Percentiles rank a stretch among this genome's conserved stretches.
Conservation (phyloP, 768 basidiomycete genomes). For the Leccinellum luteum region DNA sequence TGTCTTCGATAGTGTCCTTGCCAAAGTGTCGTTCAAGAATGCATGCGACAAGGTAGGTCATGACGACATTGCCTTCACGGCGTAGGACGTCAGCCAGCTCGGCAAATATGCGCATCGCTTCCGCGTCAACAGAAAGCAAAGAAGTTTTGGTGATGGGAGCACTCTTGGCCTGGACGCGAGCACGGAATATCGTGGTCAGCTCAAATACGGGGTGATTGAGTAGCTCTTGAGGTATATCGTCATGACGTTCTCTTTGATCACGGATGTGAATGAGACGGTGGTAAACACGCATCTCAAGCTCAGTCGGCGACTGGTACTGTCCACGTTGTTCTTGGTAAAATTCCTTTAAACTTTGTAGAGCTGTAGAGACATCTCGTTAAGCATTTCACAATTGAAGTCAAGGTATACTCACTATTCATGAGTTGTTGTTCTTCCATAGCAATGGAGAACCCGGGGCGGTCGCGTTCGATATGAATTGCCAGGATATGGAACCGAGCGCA, state of each 20-base stretch:
- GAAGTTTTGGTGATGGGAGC: constrained; percentile 72
- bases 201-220: constrained; percentile 74
- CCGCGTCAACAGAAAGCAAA: constrained; percentile 55
- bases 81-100: constrained; percentile 61
- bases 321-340: constrained; percentile 84
- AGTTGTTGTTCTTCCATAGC: constrained; percentile 84
- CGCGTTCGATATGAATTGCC: constrained; percentile 65
- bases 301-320: constrained; percentile 69
- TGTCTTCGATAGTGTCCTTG: constrained; percentile 73
- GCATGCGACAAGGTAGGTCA: constrained; percentile 89
- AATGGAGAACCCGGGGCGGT: constrained; percentile 55
- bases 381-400: neutral
- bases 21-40: constrained; percentile 86
- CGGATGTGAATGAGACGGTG: constrained; percentile 90
- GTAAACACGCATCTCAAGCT: constrained; percentile 96
- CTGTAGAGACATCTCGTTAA: constrained; percentile 43
- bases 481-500: constrained; percentile 94
- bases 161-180: constrained; percentile 77
- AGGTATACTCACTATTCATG: constrained; percentile 72
- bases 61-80: constrained; percentile 60
- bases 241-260: constrained; percentile 74
- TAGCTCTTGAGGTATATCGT: constrained; percentile 67
- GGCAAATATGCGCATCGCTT: constrained; percentile 64
- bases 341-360: constrained; percentile 88
- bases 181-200: constrained; percentile 76